Conservation (phyloP, 129 eudicot genomes). For the Lonicera japonica region DNA sequence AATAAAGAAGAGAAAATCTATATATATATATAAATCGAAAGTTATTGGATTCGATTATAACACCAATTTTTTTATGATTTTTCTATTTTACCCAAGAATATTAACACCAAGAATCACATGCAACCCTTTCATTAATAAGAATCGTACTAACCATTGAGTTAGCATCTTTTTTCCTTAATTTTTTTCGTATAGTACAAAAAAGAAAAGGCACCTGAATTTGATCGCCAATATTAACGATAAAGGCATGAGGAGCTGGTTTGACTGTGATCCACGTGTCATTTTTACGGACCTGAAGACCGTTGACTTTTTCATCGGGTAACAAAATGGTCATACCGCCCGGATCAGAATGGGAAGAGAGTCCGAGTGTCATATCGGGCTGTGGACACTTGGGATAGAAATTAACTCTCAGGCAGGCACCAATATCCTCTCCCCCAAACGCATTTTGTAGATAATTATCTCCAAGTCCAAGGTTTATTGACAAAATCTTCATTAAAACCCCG, state of each 20-base stretch:
- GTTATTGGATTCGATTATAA: too few species aligned
- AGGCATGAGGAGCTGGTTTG: conserved; percentile 70
- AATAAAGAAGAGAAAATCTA: too few species aligned
- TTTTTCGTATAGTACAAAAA: too few species aligned
- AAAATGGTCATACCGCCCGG: conserved; percentile 89
- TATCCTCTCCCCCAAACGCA: conserved; percentile 69
- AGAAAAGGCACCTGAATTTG: conserved; percentile 61
- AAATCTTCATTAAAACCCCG: conserved; percentile 37
- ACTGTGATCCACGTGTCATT: conserved; percentile 65
- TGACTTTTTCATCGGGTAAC: conserved; percentile 62
- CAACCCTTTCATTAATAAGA: too few species aligned
- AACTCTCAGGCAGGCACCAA: conserved; percentile 76
- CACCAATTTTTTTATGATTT: too few species aligned
- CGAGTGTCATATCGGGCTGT: conserved; percentile 76
- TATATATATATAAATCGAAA: too few species aligned
- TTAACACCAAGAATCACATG: too few species aligned
- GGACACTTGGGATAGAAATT: conserved; percentile 90
- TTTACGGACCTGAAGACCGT: conserved; percentile 73
- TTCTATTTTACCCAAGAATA: too few species aligned
- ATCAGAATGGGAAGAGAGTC: conserved; percentile 88
- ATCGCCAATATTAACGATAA: conserved; percentile 79
- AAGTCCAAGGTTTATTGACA: conserved; percentile 59
- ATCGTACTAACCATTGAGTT: too few species aligned
- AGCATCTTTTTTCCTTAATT: too few species aligned
- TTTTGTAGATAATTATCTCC: conserved; percentile 48